phyloP scores from a whole-genome alignment of 768 basidiomycete species.

The Cystobasidium tubakii region DNA sequence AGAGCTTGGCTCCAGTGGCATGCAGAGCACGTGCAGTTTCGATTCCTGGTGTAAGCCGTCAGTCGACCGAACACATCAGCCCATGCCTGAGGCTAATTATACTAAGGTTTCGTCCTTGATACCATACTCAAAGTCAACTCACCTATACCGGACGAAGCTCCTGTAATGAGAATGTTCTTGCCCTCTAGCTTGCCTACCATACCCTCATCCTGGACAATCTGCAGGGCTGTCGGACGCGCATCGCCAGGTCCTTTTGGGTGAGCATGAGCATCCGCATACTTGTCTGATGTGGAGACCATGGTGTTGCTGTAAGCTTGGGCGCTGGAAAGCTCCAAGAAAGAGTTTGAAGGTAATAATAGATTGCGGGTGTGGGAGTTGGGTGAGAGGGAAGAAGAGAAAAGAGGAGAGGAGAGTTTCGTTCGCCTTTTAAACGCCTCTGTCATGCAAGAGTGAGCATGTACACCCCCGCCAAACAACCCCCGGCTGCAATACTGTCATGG shows the following conservation, averaged over 20 bases:
- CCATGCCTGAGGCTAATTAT: too few relatives aligned
- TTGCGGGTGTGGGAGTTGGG: too few relatives aligned
- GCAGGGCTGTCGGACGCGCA: slow-evolving; percentile 17
- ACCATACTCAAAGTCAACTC: too few relatives aligned
- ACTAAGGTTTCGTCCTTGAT: too few relatives aligned
- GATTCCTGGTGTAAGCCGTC: neutral
- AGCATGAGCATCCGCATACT: slow-evolving; percentile 17
- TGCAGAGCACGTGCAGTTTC: slow-evolving; percentile 30
- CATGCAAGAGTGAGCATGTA: too few relatives aligned
- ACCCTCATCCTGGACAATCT: slow-evolving; percentile 22
- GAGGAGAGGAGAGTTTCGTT: too few relatives aligned
- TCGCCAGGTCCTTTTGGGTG: slow-evolving; percentile 9
- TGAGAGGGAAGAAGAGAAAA: too few relatives aligned
- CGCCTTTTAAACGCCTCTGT: too few relatives aligned
- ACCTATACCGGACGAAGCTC: slow-evolving; percentile 27
- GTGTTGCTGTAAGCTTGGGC: neutral
- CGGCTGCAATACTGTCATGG: too few relatives aligned
- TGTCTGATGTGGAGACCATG: neutral
- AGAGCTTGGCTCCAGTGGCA: slow-evolving; percentile 29
- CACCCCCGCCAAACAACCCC: too few relatives aligned
- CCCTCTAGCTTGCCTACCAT: slow-evolving; percentile 16
- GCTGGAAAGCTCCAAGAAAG: too few relatives aligned
- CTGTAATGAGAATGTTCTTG: slow-evolving; percentile 19
- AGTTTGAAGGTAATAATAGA: too few relatives aligned
- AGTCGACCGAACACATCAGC: neutral